Evolutionary conservation across 2,329 filamentous ascomycete genomes (phyloP).

Genomic region (Fusarium heterosporum): DNA sequence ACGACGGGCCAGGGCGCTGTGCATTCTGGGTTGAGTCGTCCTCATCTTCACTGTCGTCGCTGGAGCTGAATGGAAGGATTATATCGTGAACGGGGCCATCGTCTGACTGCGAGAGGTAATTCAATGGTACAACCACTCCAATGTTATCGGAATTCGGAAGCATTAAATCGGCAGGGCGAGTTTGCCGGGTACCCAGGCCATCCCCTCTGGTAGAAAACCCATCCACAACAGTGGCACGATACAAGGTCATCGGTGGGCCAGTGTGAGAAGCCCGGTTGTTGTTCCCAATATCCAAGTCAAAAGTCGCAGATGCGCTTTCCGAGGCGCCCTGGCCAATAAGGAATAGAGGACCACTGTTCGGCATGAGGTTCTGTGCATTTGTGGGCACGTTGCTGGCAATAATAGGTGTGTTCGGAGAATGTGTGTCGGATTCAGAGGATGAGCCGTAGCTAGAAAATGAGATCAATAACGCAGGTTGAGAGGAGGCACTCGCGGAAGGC

Average conservation of each 20-base stretch:
- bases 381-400: background rate
- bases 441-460: background rate
- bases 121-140: background rate
- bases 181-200: background rate
- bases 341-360: background rate
- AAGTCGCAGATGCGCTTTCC: background rate
- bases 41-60: background rate
- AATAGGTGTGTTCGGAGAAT: background rate
- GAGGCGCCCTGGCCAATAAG: background rate
- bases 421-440: background rate
- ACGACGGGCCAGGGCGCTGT: background rate
- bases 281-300: background rate
- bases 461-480: background rate
- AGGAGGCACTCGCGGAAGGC: background rate
- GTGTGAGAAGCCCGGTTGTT: background rate
- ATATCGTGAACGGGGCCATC: background rate
- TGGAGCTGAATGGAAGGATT: background rate
- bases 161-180: slow-evolving; percentile 2
- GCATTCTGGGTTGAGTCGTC: background rate
- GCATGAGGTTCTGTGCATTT: background rate
- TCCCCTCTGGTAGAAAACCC: background rate
- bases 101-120: background rate
- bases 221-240: background rate
- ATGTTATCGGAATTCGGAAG: background rate
- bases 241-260: background rate